Conservation (phyloP, 805 yeast species). For the Ogataea thermomethanolica region DNA sequence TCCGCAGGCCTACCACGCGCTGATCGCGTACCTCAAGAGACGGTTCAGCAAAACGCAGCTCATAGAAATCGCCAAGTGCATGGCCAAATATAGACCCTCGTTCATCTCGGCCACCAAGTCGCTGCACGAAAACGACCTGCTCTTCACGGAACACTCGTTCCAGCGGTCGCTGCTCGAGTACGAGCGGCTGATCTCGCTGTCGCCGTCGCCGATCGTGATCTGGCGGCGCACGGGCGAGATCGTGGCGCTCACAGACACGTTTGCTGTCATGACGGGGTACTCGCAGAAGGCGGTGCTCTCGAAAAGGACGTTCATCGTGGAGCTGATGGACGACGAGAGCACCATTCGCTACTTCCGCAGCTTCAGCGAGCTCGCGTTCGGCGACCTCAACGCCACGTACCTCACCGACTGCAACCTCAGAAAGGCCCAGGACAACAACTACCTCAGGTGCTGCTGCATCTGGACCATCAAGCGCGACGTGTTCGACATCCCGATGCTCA, state of each 20-base stretch:
- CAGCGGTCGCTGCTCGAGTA: conserved; percentile 57
- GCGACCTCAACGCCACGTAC: conserved; percentile 52
- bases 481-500: conserved; percentile 79
- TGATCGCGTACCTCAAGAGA: conserved; percentile 50
- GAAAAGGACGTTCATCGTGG: conserved; percentile 67
- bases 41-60: conserved; percentile 43
- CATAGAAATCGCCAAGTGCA: conserved; percentile 47
- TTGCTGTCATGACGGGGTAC: conserved; percentile 66
- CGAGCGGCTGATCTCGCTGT: conserved; percentile 50
- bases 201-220: conserved; percentile 75
- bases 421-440: conserved; percentile 37
- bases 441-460: conserved; percentile 63
- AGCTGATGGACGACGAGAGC: conserved; percentile 76
- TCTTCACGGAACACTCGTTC: conserved; percentile 56
- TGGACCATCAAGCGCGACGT: conserved; percentile 85
- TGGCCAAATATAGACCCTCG: conserved; percentile 69
- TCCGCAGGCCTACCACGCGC: conserved; percentile 59
- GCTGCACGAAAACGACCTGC: conserved; percentile 65
- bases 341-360: conserved; percentile 69
- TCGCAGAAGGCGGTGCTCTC: conserved; percentile 53
- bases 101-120: conserved; percentile 75
- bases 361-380: conserved; percentile 71
- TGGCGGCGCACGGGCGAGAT: conserved; percentile 89
- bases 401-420: conserved; percentile 47
- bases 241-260: conserved; percentile 72